Evolutionary conservation across 768 basidiomycete species (phyloP), one percentile per base, ranked within the genome.

Genomic region (Lentinus brumalis): DNA sequence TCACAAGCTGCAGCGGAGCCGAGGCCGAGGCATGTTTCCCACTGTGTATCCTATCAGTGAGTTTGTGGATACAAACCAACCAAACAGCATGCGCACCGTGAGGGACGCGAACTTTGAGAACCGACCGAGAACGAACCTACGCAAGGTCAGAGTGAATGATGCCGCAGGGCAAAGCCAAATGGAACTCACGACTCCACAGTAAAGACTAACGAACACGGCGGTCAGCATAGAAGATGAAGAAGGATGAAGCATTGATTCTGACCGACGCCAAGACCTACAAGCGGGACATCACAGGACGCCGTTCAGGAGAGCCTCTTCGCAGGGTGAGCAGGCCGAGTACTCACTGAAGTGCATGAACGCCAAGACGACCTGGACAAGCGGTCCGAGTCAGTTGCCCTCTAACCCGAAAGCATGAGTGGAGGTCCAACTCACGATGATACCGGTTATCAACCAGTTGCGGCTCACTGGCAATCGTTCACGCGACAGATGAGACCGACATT

Each of bases 1-100:
- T 83, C 82, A 10, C 80, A 77, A 14, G 77, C 77, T 16, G 79
- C 79, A 30, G 80, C 79, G 55, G 79, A 77, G 38, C 80, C 78
- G 8, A 73, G 30, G 1, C 81, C 83, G 29, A 76, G 64, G 63
- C 77, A 79, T 8, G 82, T 80, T 14, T 83, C 76, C 83, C 82
- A 83, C 82, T 77, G 56, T 32, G 8, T 12, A 14, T 14, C 26
- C 18, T 16, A 51, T 9, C 38, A 53, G 45, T 44, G 7, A 52
- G 56, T 49, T n/a, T 15, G 11, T 54, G 9, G n/a, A 73, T 16
- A 8, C 8, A 1, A 42, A 57, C 57, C 53, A n/a, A 38, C 39
- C 44, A 30, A 64, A 50, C 32, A 74, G 52, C 21, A 26, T 78
- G 68, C 71, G 67, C 41, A 74, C 71, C 44, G 62, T 67, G 73